These are phyloP conservation scores for Xanthoconium purpureum DNA, from an alignment of 768 basidiomycete genomes.

Conservation along the genomic window DNA sequence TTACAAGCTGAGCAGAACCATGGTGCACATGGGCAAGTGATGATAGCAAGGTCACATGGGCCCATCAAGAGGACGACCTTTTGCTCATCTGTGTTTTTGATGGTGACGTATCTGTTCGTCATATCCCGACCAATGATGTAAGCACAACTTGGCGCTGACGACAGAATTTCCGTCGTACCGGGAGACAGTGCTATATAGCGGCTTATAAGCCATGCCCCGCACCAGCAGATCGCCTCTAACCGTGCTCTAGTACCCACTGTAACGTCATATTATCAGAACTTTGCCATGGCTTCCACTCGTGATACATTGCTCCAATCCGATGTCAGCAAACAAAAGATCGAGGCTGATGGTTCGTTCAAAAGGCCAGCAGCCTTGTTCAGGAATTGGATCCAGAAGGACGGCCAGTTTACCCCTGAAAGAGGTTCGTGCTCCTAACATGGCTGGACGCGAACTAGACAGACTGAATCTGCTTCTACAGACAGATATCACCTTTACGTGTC, in stretches of 20 bases:
- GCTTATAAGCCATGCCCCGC: conserved; percentile 9
- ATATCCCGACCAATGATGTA: too few species aligned
- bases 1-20: too few species aligned
- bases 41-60: too few species aligned
- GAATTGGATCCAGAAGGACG: conserved; percentile 51
- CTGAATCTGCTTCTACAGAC: conserved; percentile 39
- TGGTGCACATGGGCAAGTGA: too few species aligned
- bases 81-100: too few species aligned
- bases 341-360: conserved; percentile 66
- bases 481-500: conserved; percentile 93
- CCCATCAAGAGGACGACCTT: too few species aligned
- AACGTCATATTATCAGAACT: not conserved
- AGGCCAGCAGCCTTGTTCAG: conserved; percentile 52
- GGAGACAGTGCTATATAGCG: too few species aligned
- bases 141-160: too few species aligned
- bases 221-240: conserved; percentile 5
- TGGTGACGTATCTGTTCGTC: too few species aligned
- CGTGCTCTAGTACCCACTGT: not conserved
- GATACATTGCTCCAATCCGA: conserved; percentile 44
- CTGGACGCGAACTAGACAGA: too few species aligned
- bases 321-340: conserved; percentile 52
- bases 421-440: conserved; percentile 43
- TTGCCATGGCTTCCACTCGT: conserved; percentile 29
- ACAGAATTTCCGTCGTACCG: too few species aligned
- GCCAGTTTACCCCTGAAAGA: conserved; percentile 69